A percentile compares a stretch with the other conserved stretches of the same genome.
phyloP scores from a whole-genome alignment of 2,329 filamentous ascomycete species.

The Pleoardoris graminearum region DNA sequence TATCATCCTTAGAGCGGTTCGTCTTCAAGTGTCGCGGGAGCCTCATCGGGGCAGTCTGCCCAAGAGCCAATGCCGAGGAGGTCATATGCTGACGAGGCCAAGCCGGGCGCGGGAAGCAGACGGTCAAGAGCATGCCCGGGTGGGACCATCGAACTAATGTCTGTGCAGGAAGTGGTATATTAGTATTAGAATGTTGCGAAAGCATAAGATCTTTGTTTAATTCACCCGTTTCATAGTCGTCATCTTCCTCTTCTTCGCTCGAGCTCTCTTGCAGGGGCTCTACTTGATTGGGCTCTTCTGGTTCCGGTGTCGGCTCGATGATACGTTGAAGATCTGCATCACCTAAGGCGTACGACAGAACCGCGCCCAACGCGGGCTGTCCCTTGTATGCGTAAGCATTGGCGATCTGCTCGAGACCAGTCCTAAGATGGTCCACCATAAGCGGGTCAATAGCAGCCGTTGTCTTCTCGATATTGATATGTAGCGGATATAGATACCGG shows the following conservation, averaged over 20 bases:
- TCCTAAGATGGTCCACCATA: constrained; percentile 52
- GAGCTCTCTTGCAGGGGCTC: constrained; percentile 61
- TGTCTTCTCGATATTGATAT: constrained; percentile 61
- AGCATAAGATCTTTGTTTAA: constrained; percentile 55
- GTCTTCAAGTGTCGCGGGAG: constrained; percentile 33
- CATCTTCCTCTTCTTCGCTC: constrained; percentile 76
- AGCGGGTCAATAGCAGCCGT: constrained; percentile 57
- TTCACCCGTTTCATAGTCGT: constrained; percentile 62
- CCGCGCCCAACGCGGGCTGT: constrained; percentile 62
- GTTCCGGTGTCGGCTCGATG: constrained; percentile 30
- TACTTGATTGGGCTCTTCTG: constrained; percentile 21
- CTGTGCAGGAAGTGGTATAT: constrained; percentile 64
- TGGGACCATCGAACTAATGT: constrained; percentile 61
- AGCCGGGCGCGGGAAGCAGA: constrained; percentile 32
- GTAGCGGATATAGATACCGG: constrained; percentile 50
- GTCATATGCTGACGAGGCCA: constrained; percentile 52
- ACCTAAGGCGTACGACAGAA: constrained; percentile 63
- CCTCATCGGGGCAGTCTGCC: constrained; percentile 26
- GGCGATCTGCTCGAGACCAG: constrained; percentile 59
- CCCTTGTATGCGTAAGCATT: constrained; percentile 57
- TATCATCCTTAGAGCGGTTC: constrained; percentile 48
- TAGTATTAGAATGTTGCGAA: constrained; percentile 63
- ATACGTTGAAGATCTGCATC: constrained; percentile 63
- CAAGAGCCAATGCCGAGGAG: constrained; percentile 21
- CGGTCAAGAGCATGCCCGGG: constrained; percentile 58